Evolutionary conservation across 306 rosid species (phyloP).

Genomic region (Prunus kanzakura): DNA sequence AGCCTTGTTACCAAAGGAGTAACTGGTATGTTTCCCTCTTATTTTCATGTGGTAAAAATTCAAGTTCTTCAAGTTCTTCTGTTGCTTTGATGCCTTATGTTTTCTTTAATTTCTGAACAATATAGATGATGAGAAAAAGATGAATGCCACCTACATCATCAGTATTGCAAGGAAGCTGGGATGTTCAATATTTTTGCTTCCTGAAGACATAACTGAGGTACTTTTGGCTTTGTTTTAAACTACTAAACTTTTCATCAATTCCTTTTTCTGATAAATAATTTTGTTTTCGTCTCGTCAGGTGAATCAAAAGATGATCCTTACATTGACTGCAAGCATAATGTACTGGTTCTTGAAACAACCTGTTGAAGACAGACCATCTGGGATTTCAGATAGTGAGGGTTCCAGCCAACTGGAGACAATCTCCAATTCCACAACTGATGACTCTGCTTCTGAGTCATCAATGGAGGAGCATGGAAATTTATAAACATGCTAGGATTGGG

Average conservation of each 20-base stretch:
- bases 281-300: slow-evolving; percentile 42
- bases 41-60: not conserved
- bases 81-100: no score
- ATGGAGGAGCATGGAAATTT: slow-evolving; percentile 60
- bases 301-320: slow-evolving; percentile 97
- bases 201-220: slow-evolving; percentile 98
- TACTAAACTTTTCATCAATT: not conserved
- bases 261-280: not conserved
- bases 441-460: slow-evolving; percentile 89
- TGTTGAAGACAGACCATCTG: slow-evolving; percentile 53
- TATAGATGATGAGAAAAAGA: slow-evolving; percentile 86
- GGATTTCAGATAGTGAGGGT: slow-evolving; percentile 68
- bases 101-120: slow-evolving; percentile 1
- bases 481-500: slow-evolving; percentile 40
- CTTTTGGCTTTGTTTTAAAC: not conserved
- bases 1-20: slow-evolving; percentile 86
- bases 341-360: slow-evolving; percentile 87
- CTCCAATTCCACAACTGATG: slow-evolving; percentile 81
- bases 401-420: slow-evolving; percentile 70
- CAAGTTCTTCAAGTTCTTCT: not conserved
- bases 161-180: slow-evolving; percentile 98
- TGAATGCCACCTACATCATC: slow-evolving; percentile 95
- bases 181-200: slow-evolving; percentile 91
- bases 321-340: slow-evolving; percentile 94
- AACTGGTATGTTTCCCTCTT: slow-evolving; percentile 51